phyloP scores from a whole-genome alignment of 441 rosid species.

The Bocquillonia castaneifolia region DNA sequence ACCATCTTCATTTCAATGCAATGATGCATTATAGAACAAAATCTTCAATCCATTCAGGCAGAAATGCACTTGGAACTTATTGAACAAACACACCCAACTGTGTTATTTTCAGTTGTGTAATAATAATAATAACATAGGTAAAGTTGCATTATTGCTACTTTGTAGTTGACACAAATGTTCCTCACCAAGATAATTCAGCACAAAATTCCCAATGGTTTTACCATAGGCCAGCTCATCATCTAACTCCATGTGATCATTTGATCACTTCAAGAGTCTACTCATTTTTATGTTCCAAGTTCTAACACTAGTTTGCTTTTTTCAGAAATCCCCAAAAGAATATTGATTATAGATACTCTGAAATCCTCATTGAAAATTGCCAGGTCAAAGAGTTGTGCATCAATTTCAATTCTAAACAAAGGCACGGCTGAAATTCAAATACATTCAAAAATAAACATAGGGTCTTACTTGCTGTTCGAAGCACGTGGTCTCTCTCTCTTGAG shows the following conservation, averaged over 20 bases:
- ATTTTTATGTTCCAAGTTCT: not conserved
- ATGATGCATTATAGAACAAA: not conserved
- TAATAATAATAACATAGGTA: too few relatives aligned
- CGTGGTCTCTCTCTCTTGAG: slow-evolving; percentile 59
- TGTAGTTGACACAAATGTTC: not conserved
- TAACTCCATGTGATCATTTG: not conserved
- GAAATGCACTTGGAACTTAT: too few relatives aligned
- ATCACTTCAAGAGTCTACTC: not conserved
- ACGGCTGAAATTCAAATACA: not conserved
- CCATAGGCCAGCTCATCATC: not conserved
- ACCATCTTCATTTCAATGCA: not conserved
- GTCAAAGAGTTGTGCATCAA: not conserved
- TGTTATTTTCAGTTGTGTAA: too few relatives aligned
- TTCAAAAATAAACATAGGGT: not conserved
- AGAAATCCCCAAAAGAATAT: not conserved
- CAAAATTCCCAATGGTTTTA: not conserved
- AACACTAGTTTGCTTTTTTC: not conserved
- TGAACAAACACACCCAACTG: too few relatives aligned
- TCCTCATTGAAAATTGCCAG: not conserved
- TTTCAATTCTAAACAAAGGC: not conserved
- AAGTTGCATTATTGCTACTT: too few relatives aligned
- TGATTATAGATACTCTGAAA: not conserved
- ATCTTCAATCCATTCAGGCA: not conserved
- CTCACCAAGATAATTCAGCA: not conserved
- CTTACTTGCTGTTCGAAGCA: slow-evolving; percentile 71